These are phyloP conservation scores for Kuraishia cidri DNA, from an alignment of 805 yeast genomes.

Conservation along the genomic window DNA sequence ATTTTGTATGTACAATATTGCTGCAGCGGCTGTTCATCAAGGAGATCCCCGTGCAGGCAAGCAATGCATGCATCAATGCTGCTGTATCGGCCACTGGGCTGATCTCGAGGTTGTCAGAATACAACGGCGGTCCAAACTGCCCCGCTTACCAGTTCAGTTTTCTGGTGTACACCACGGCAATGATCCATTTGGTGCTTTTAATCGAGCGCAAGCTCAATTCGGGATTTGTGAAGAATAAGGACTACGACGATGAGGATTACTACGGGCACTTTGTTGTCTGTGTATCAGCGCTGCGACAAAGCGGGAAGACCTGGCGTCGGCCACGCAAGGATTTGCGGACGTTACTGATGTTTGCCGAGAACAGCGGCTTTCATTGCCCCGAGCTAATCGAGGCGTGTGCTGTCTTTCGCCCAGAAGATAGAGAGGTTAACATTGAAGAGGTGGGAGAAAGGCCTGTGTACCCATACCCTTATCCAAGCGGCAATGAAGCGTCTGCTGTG, in stretches of 20 bases:
- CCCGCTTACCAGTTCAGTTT: slow-evolving; percentile 9
- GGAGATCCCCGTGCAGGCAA: slow-evolving; percentile 6
- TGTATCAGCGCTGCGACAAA: slow-evolving; percentile 5
- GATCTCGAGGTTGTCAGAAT: background rate
- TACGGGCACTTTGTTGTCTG: slow-evolving; percentile 5
- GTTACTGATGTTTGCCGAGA: slow-evolving; percentile 5
- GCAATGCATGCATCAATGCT: slow-evolving; percentile 9
- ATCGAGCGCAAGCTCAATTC: slow-evolving; percentile 2
- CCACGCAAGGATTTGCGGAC: slow-evolving; percentile 3
- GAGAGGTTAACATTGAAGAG: no score
- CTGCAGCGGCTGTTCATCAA: slow-evolving; percentile 12
- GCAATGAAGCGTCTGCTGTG: no score
- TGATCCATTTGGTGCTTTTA: slow-evolving; percentile 4
- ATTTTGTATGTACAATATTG: slow-evolving; percentile 11
- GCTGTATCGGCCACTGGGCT: slow-evolving; percentile 10
- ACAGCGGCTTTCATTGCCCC: background rate
- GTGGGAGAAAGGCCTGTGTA: no score
- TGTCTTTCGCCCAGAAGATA: no score
- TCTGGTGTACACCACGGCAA: slow-evolving; percentile 4
- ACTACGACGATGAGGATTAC: slow-evolving; percentile 1
- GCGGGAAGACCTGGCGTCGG: slow-evolving; percentile 7
- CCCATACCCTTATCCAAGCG: no score
- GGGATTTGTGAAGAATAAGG: background rate
- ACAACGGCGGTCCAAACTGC: background rate
- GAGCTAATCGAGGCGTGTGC: slow-evolving; percentile 1